Base-by-base conservation (phyloP, 164 flowering plant genomes). In the Houttuynia cordata region DNA sequence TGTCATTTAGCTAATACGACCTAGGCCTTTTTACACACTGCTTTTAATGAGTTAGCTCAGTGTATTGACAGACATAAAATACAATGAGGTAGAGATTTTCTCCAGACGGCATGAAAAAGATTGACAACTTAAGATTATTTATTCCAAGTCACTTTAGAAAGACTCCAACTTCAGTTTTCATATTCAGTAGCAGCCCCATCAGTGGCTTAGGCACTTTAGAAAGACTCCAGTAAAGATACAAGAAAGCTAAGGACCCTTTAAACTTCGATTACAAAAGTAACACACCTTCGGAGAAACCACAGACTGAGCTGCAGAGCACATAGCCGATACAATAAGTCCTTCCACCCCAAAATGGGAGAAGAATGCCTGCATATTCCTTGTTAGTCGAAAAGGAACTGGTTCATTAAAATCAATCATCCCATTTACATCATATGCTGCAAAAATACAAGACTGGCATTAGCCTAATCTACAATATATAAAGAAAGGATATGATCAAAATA, bases 291-390 rank as follows among this genome's bases (percentile, higher is more conserved):
- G 88, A 20, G 96, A 80, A 70, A 80, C 85, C 45, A 91, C 91
- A 66, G 97, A 92, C 71, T 94, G 97, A 0, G 97, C 85, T 41
- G 97, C 96, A 57, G 99, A 79, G 71, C 91, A 84, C 96, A 94
- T 91, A 53, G 96, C 84, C 60, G 99, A 91, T 2, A 91, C 95
- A 59, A 94, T 80, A 25, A 91, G 82, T 39, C 99, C 99, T 74
- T 94, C 99, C 25, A 94, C 96, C 10, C 96, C 97, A 69, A 94
- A 94, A 70, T 84, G 83, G 47, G 99, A 88, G 79, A 94, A 94
- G 75, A 94, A 94, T 7, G 83, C 78, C 67, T 87, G 97, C 84
- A 94, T 79, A 65, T 94, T 94, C 74, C 97, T 83, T 8, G 99
- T 94, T 67, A 94, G 72, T 17, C 97, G 85, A 75, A 94, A 94